Percentiles rank a stretch among this genome's conserved stretches.
Evolutionary conservation across 1,284 basidiomycete species (phyloP).

Genomic region (Tylopilus orsonianus): DNA sequence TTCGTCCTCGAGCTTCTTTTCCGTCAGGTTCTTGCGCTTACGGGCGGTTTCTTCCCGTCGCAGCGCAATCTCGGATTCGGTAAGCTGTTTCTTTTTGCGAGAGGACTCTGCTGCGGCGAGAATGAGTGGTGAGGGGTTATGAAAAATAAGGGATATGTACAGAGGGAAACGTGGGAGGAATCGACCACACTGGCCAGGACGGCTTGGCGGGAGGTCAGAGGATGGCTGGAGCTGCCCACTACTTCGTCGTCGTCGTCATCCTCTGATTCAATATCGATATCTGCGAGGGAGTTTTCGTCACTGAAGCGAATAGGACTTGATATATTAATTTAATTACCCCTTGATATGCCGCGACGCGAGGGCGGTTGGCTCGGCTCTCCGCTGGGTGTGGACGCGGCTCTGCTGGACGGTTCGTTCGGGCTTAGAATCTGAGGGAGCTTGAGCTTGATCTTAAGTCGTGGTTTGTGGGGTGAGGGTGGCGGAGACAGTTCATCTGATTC

Average conservation of each 20-base stretch:
- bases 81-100: conserved; percentile 75
- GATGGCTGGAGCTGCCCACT: conserved; percentile 38
- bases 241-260: conserved; percentile 46
- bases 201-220: conserved; percentile 72
- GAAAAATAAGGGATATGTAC: neutral
- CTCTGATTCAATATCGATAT: conserved; percentile 58
- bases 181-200: conserved; percentile 67
- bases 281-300: conserved; percentile 20
- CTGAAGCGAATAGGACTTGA: neutral
- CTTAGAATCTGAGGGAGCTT: conserved; percentile 50
- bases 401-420: conserved; percentile 39
- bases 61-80: conserved; percentile 80
- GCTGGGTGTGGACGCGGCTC: conserved; percentile 40
- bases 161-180: conserved; percentile 58
- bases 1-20: conserved; percentile 91
- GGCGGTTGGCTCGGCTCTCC: conserved; percentile 32
- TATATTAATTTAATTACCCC: conserved; percentile 20
- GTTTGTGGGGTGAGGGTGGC: conserved; percentile 34
- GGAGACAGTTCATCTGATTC: conserved; percentile 40
- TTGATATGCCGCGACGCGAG: conserved; percentile 32
- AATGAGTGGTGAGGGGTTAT: neutral
- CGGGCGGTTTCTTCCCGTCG: conserved; percentile 84
- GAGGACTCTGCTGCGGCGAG: conserved; percentile 43
- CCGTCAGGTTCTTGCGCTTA: conserved; percentile 81
- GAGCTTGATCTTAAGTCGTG: conserved; percentile 63